Percentiles rank a stretch among this genome's conserved stretches.
Evolutionary conservation across 345 rosid genomes (phyloP).

Genomic region (Laguncularia racemosa): DNA sequence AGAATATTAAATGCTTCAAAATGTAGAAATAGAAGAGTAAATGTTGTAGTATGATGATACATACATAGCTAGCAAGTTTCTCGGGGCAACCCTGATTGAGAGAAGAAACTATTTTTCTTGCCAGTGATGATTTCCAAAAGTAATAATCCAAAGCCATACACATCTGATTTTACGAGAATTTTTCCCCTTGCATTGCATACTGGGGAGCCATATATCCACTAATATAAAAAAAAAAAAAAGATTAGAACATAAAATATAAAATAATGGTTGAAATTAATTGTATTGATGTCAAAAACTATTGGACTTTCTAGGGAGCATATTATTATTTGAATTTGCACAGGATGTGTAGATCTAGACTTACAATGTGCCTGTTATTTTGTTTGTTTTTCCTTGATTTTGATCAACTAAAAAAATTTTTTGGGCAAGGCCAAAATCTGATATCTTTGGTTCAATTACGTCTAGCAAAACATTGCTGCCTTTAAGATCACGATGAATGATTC

Average conservation of each 20-base stretch:
- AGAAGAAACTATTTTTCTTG: slow-evolving; percentile 21
- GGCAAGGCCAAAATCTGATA: slow-evolving; percentile 22
- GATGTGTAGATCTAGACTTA: slow-evolving; percentile 1
- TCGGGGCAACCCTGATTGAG: neutral
- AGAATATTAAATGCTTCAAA: neutral
- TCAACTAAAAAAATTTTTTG: slow-evolving; percentile 8
- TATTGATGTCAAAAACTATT: too few relatives aligned
- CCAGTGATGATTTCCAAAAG: slow-evolving; percentile 28
- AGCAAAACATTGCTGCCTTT: slow-evolving; percentile 18
- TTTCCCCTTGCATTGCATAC: slow-evolving; percentile 20
- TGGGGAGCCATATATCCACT: slow-evolving; percentile 43
- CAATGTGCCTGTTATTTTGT: slow-evolving; percentile 15
- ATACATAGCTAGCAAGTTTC: slow-evolving; percentile 3
- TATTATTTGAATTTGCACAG: too few relatives aligned
- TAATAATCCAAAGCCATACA: slow-evolving; percentile 22
- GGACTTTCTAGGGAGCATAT: too few relatives aligned
- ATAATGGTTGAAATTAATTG: too few relatives aligned
- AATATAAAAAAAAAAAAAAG: too few relatives aligned
- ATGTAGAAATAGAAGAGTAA: neutral
- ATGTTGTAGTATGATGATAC: neutral
- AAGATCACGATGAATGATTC: slow-evolving; percentile 19
- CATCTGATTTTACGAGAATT: slow-evolving; percentile 29
- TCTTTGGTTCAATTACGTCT: slow-evolving; percentile 18
- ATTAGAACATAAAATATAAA: too few relatives aligned
- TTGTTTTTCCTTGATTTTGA: slow-evolving; percentile 8